Evolutionary conservation across 176 grass and related monocot genomes (phyloP).

Genomic region (Areca catechu): DNA sequence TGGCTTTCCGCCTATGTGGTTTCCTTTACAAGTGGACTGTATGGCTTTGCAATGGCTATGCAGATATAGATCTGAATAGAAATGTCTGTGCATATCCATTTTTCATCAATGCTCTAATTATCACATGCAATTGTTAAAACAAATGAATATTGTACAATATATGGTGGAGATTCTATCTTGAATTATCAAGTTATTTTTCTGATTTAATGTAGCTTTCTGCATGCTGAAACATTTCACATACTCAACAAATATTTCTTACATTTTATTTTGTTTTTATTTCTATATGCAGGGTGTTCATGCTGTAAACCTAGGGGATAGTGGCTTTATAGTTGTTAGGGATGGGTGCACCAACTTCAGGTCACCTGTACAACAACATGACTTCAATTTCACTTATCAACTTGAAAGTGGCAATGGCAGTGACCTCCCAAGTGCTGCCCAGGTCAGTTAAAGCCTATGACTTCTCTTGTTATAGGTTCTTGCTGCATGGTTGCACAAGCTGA

Average conservation of each 20-base stretch:
- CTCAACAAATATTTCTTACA: neutral
- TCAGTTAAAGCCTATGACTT: slow-evolving; percentile 24
- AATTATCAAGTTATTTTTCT: too few relatives aligned
- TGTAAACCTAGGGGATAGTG: slow-evolving; percentile 89
- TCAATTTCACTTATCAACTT: slow-evolving; percentile 98
- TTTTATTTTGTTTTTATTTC: neutral
- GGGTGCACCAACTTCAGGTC: slow-evolving; percentile 77
- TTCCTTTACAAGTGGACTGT: too few relatives aligned
- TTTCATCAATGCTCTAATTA: too few relatives aligned
- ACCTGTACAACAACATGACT: slow-evolving; percentile 94
- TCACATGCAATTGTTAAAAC: too few relatives aligned
- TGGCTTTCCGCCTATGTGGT: too few relatives aligned
- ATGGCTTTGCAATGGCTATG: too few relatives aligned
- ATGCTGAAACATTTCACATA: too few relatives aligned
- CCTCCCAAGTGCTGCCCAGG: slow-evolving; percentile 91
- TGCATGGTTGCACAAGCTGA: neutral
- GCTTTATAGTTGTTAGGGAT: slow-evolving; percentile 84
- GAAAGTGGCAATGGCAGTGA: slow-evolving; percentile 90
- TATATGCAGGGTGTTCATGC: slow-evolving; percentile 62
- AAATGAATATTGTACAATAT: too few relatives aligned
- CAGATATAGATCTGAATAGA: too few relatives aligned
- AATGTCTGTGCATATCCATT: too few relatives aligned
- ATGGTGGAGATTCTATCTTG: too few relatives aligned
- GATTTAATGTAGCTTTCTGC: too few relatives aligned
- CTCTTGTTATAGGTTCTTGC: neutral